Percentiles rank a stretch among this genome's conserved stretches.
Evolutionary conservation across 2,329 filamentous ascomycete genomes (phyloP).

Genomic region (Fusarium algeriense): DNA sequence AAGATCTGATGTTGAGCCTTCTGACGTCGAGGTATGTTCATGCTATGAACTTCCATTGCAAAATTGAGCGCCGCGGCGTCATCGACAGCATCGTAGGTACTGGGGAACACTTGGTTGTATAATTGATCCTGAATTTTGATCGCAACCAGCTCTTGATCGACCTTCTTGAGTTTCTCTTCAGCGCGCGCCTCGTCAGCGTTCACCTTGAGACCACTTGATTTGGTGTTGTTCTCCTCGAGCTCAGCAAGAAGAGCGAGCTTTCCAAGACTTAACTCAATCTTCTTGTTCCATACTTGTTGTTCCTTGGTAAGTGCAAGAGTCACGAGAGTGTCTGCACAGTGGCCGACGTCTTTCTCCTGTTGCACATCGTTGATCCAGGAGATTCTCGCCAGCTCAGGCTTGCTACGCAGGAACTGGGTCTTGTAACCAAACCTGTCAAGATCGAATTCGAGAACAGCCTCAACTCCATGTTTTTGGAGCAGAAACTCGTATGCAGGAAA

Average conservation of each 20-base stretch:
- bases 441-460: conserved; percentile 77
- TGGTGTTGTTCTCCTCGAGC: conserved; percentile 51
- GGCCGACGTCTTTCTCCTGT: conserved; percentile 78
- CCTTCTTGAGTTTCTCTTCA: conserved; percentile 61
- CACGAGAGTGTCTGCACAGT: conserved; percentile 78
- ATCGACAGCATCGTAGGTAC: conserved; percentile 80
- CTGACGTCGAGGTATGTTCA: conserved; percentile 68
- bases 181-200: conserved; percentile 53
- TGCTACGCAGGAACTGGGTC: conserved; percentile 81
- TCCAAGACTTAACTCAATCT: conserved; percentile 89
- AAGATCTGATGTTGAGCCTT: conserved; percentile 78
- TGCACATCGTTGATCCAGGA: conserved; percentile 96
- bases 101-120: conserved; percentile 76
- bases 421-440: conserved; percentile 77
- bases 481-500: conserved; percentile 85
- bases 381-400: conserved; percentile 79
- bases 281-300: conserved; percentile 89
- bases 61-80: conserved; percentile 81
- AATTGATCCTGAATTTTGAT: conserved; percentile 84
- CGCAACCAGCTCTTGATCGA: conserved; percentile 74
- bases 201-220: conserved; percentile 55
- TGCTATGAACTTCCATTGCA: conserved; percentile 75
- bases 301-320: conserved; percentile 78
- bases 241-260: conserved; percentile 83
- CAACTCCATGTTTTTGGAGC: conserved; percentile 74